These are phyloP conservation scores for Begonia peltatifolia DNA, from an alignment of 306 rosid species.

Conservation along the genomic window DNA sequence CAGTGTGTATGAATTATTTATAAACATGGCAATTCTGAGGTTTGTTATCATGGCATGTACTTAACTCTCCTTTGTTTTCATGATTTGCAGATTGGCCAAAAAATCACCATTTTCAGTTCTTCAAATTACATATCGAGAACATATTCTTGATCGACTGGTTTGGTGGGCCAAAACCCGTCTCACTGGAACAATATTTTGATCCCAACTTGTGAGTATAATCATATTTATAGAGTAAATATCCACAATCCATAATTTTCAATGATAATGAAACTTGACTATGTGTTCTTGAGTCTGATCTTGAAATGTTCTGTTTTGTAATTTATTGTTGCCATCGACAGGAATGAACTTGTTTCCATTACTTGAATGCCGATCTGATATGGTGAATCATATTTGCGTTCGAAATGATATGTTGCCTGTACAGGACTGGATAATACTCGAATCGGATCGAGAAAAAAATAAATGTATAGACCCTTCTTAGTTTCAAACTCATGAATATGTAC, in stretches of 20 bases:
- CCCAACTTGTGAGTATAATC: constrained; percentile 26
- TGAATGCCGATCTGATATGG: not conserved
- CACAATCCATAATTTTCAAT: no score
- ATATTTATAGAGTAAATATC: not conserved
- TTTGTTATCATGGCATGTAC: not conserved
- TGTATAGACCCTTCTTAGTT: no score
- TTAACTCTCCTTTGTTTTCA: constrained; percentile 5
- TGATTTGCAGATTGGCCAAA: constrained; percentile 59
- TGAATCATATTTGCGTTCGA: no score
- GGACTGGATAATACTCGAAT: no score
- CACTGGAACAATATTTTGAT: constrained; percentile 52
- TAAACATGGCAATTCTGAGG: not conserved
- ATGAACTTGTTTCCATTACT: not conserved
- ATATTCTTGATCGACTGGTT: constrained; percentile 75
- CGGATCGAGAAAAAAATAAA: no score
- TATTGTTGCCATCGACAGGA: not conserved
- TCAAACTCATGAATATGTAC: no score
- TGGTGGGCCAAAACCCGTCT: constrained; percentile 82
- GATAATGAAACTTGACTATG: not conserved
- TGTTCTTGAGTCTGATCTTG: not conserved
- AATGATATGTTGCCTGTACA: no score
- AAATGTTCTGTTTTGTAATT: not conserved
- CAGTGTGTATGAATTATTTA: constrained; percentile 1
- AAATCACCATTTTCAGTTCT: constrained; percentile 53
- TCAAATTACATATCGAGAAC: constrained; percentile 56